Conservation (phyloP, 805 yeast genomes). For the Saccharomycopsis fermentans region DNA sequence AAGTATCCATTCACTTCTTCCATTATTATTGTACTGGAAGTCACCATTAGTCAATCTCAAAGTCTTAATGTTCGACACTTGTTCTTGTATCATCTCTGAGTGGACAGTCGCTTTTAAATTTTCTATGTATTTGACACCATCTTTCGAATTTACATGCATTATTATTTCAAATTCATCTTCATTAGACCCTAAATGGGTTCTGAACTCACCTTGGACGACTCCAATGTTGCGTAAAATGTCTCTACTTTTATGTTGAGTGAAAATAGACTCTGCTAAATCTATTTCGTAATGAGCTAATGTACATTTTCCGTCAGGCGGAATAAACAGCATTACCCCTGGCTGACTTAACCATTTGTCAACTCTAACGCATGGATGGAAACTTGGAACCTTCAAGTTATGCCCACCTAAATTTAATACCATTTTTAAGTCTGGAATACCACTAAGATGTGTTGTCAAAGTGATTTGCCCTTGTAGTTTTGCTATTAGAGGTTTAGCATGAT, state of each 20-base stretch:
- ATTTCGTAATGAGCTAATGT: slow-evolving; percentile 53
- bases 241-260: slow-evolving; percentile 12
- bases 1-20: slow-evolving; percentile 60
- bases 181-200: slow-evolving; percentile 40
- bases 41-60: slow-evolving; percentile 71
- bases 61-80: slow-evolving; percentile 37
- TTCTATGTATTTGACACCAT: slow-evolving; percentile 38
- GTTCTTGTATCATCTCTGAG: slow-evolving; percentile 22
- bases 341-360: slow-evolving; percentile 37
- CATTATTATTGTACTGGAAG: slow-evolving; percentile 42
- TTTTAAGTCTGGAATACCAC: slow-evolving; percentile 67
- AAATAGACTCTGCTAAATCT: slow-evolving; percentile 32
- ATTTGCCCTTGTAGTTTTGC: slow-evolving; percentile 57
- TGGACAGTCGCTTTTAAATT: slow-evolving; percentile 35
- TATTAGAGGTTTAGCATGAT: slow-evolving; percentile 29
- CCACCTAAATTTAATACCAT: slow-evolving; percentile 40
- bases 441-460: slow-evolving; percentile 54
- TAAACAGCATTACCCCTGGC: slow-evolving; percentile 47
- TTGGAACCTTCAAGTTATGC: slow-evolving; percentile 43
- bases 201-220: slow-evolving; percentile 43
- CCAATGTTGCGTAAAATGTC: slow-evolving; percentile 30
- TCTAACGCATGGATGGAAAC: slow-evolving; percentile 64
- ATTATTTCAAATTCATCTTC: slow-evolving; percentile 56
- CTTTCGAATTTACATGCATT: slow-evolving; percentile 36
- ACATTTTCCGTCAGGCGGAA: slow-evolving; percentile 83